Evolutionary conservation across 768 basidiomycete genomes (phyloP).

Genomic region (Collybia nuda): DNA sequence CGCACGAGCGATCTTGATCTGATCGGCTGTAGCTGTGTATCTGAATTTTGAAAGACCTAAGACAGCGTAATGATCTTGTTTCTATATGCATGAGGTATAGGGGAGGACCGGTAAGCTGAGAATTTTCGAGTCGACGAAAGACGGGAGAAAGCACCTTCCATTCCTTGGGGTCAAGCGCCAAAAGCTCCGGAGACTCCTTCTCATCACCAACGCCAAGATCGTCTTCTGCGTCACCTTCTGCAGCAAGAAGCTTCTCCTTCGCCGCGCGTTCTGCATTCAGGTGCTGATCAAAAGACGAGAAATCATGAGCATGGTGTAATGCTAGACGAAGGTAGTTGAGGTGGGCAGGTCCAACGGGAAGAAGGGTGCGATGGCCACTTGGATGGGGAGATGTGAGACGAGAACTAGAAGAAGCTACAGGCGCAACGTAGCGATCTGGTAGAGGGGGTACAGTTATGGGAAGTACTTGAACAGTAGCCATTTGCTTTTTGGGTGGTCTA

Average conservation of each 20-base stretch:
- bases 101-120: not conserved
- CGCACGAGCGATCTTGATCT: slow-evolving; percentile 96
- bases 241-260: slow-evolving; percentile 43
- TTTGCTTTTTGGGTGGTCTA: slow-evolving; percentile 2
- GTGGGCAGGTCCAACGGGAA: slow-evolving; percentile 89
- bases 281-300: slow-evolving; percentile 79
- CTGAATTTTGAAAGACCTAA: slow-evolving; percentile 91
- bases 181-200: slow-evolving; percentile 67
- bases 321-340: slow-evolving; percentile 78
- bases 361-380: slow-evolving; percentile 46
- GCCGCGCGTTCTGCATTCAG: slow-evolving; percentile 38
- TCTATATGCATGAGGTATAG: slow-evolving; percentile 42
- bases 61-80: slow-evolving; percentile 98
- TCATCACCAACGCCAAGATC: slow-evolving; percentile 95
- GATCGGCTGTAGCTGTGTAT: slow-evolving; percentile 82
- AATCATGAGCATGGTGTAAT: slow-evolving; percentile 73
- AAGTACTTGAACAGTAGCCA: slow-evolving; percentile 25
- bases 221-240: slow-evolving; percentile 63
- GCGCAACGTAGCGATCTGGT: slow-evolving; percentile 43
- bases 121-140: not conserved
- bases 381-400: slow-evolving; percentile 34
- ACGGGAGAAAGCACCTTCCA: slow-evolving; percentile 72
- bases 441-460: slow-evolving; percentile 30
- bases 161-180: slow-evolving; percentile 90
- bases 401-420: slow-evolving; percentile 30